phyloP scores from a whole-genome alignment of 2,329 filamentous ascomycete species.

The Botrytis byssoidea region DNA sequence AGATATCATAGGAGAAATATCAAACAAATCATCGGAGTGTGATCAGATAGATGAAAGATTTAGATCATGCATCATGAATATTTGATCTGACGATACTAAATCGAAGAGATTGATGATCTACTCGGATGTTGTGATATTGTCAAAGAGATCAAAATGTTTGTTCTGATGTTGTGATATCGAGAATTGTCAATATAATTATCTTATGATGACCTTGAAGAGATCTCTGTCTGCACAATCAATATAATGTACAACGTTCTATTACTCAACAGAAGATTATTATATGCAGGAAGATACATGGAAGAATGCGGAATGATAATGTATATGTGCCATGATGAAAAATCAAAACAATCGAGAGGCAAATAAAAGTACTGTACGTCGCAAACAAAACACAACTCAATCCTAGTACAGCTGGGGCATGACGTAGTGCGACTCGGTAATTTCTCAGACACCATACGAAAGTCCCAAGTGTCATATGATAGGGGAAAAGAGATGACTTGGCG shows the following conservation, averaged over 20 bases:
- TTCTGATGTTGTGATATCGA: not conserved
- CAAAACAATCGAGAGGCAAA: not conserved
- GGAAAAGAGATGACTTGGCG: not conserved
- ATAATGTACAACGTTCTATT: not conserved
- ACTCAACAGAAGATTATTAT: not conserved
- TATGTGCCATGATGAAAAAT: not conserved
- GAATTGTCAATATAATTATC: not conserved
- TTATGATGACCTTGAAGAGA: not conserved
- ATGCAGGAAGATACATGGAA: slow-evolving; percentile 1
- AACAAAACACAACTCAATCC: not conserved
- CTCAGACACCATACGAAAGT: not conserved
- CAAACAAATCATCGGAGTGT: not conserved
- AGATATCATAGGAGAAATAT: not conserved
- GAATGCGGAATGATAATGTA: not conserved
- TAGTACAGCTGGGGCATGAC: not conserved
- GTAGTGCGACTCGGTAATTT: not conserved
- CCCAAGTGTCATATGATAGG: slow-evolving; percentile 10
- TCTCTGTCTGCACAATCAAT: too few relatives aligned
- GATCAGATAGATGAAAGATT: not conserved
- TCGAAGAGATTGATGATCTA: not conserved
- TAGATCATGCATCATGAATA: not conserved
- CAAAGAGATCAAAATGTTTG: not conserved
- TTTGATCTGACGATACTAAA: not conserved
- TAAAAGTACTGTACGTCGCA: not conserved
- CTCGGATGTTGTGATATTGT: slow-evolving; percentile 1